Base-by-base conservation (phyloP, 176 grass and related monocot genomes). In the Rhynchospora pubera region DNA sequence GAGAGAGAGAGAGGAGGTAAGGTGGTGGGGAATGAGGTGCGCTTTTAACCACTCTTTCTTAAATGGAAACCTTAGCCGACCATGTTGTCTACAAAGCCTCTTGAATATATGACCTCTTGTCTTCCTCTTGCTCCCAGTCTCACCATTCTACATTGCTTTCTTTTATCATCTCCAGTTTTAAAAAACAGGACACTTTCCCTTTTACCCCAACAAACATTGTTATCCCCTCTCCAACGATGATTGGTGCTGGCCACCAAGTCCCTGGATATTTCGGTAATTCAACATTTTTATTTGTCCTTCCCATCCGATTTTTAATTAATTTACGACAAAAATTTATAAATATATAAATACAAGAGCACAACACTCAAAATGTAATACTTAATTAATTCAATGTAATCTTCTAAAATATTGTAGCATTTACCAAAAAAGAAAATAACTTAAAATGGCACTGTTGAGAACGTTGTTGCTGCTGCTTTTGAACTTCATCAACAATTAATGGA, bases 31-130 rank as follows among this genome's bases (percentile, higher is more conserved):
- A 77, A 77, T 77, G 14, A 32, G 72, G 72, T 77, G 72, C 72
- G 13, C 50, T 77, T 77, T 77, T 77, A 77, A 77, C 50, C 50
- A 75, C 48, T 26, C 46, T 15, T 24, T 69, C 50, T 51, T 22
- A 51, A 55, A 57, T 58, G 12, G 60, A 44, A 86, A 80, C 76
- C 84, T 80, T 82, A 86, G 84, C 62, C 76, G 76, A 86, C 85
- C 34, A 28, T 21, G 53, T 62, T 82, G 85, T 86, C 76, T 81
- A 30, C 28, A 81, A 82, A 86, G 14, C 52, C 59, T 79, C 15
- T 47, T 59, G 84, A 74, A 79, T 2, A 57, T 72, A 55, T 52
- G 32, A 61, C 47, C 9, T 65, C 28, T 84, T 66, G 83, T 79
- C 73, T 79, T 85, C 11, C 55, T 79, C 52, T 47, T 64, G 66